phyloP scores from a whole-genome alignment of 768 basidiomycete genomes.

The Boletus barrowsii region DNA sequence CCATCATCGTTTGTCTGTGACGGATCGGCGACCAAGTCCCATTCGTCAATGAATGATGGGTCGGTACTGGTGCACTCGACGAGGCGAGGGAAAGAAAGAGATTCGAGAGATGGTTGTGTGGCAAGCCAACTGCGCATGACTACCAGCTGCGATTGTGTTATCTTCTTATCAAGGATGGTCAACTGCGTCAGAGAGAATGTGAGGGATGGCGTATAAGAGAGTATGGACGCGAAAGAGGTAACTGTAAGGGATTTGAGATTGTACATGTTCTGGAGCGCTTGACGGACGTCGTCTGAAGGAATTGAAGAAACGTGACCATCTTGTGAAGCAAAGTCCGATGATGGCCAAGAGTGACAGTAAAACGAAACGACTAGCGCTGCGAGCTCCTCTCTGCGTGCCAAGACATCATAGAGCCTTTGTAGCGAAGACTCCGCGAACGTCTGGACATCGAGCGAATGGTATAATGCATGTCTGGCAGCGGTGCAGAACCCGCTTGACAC shows the following conservation, averaged over 20 bases:
- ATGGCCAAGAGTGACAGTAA: conserved; percentile 22
- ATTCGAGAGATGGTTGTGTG: conserved; percentile 25
- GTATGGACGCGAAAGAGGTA: conserved; percentile 23
- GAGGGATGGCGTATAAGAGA: conserved; percentile 18
- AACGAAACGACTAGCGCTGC: conserved; percentile 25
- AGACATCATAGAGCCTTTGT: conserved; percentile 16
- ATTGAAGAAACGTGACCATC: conserved; percentile 5
- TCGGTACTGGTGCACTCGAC: conserved; percentile 9
- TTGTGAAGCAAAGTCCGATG: conserved; percentile 3
- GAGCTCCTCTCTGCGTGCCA: conserved; percentile 20
- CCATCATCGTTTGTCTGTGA: not conserved
- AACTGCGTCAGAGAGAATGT: conserved; percentile 23
- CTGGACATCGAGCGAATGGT: conserved; percentile 21
- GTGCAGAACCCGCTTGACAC: conserved; percentile 23
- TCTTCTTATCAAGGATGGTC: conserved; percentile 26
- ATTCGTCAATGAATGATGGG: conserved; percentile 7
- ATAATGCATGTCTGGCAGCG: conserved; percentile 21
- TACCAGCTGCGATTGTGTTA: conserved; percentile 21
- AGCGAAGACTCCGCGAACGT: conserved; percentile 8
- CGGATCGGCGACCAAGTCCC: not conserved
- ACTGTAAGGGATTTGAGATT: conserved; percentile 28
- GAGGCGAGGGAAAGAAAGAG: conserved; percentile 27
- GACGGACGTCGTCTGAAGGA: conserved; percentile 15
- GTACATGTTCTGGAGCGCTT: conserved; percentile 29
- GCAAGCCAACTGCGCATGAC: conserved; percentile 23